Conservation (phyloP, 805 yeast genomes). For the Yarrowia divulgata region DNA sequence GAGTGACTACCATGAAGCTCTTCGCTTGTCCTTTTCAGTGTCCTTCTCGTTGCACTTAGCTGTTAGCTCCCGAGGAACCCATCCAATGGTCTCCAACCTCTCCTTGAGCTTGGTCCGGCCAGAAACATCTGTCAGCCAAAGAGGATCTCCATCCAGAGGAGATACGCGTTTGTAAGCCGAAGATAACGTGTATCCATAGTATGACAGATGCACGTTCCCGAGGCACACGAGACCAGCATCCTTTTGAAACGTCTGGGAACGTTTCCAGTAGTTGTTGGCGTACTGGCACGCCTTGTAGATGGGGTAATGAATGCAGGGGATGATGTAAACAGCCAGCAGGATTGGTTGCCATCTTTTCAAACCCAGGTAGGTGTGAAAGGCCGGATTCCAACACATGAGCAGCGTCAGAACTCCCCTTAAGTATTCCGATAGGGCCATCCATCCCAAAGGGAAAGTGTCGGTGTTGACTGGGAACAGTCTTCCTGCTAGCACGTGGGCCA, state of each 20-base stretch:
- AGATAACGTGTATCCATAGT: conserved; percentile 29
- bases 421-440: conserved; percentile 28
- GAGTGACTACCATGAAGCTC: conserved; percentile 19
- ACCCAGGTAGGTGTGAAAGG: conserved; percentile 9
- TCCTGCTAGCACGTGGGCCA: conserved; percentile 24
- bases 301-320: conserved; percentile 30
- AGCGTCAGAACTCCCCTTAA: conserved; percentile 8
- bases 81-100: conserved; percentile 18
- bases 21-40: not conserved
- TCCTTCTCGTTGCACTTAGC: not conserved
- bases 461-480: conserved; percentile 24
- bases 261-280: conserved; percentile 32
- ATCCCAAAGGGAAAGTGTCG: conserved; percentile 25
- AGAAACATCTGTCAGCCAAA: conserved; percentile 16
- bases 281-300: conserved; percentile 16
- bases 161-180: conserved; percentile 29
- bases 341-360: conserved; percentile 9
- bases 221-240: conserved; percentile 15
- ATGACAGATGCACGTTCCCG: conserved; percentile 2
- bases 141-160: conserved; percentile 27
- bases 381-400: conserved; percentile 14
- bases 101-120: conserved; percentile 7
- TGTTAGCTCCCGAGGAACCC: conserved; percentile 11
- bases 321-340: conserved; percentile 19
- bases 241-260: conserved; percentile 27